Evolutionary conservation across 2,329 filamentous ascomycete genomes (phyloP).

Genomic region (Penicillium sp.): DNA sequence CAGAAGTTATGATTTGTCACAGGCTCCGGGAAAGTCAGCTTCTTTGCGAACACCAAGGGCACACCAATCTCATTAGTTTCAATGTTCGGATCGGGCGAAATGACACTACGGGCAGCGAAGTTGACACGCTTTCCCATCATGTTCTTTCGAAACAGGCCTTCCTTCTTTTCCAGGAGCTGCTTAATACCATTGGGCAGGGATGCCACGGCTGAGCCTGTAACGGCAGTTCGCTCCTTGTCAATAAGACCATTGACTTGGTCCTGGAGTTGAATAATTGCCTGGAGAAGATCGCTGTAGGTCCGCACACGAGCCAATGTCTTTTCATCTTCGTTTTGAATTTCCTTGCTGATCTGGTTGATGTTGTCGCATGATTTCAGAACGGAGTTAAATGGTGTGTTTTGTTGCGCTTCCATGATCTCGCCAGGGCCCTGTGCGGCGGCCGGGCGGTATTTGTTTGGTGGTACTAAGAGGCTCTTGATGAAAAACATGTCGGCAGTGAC

Average conservation of each 20-base stretch:
- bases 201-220: constrained; percentile 72
- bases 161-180: constrained; percentile 97
- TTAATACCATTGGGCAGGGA: constrained; percentile 92
- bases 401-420: constrained; percentile 80
- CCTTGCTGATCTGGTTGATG: constrained; percentile 70
- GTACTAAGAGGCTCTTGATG: constrained; percentile 77
- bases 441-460: constrained; percentile 87
- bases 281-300: constrained; percentile 73
- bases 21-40: constrained; percentile 93
- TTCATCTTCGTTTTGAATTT: constrained; percentile 56
- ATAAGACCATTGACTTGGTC: constrained; percentile 90
- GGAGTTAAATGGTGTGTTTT: constrained; percentile 82
- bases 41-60: constrained; percentile 94
- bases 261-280: constrained; percentile 78
- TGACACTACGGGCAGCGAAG: constrained; percentile 94
- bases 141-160: constrained; percentile 96
- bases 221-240: constrained; percentile 81
- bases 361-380: constrained; percentile 73
- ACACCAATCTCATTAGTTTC: constrained; percentile 99
- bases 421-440: constrained; percentile 77
- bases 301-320: constrained; percentile 51
- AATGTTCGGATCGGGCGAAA: constrained; percentile 96
- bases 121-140: constrained; percentile 99
- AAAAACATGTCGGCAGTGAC: constrained; percentile 93
- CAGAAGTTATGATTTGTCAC: constrained; percentile 97